Base-by-base conservation (phyloP, 2,329 filamentous ascomycete species). In the Botrytis porri region DNA sequence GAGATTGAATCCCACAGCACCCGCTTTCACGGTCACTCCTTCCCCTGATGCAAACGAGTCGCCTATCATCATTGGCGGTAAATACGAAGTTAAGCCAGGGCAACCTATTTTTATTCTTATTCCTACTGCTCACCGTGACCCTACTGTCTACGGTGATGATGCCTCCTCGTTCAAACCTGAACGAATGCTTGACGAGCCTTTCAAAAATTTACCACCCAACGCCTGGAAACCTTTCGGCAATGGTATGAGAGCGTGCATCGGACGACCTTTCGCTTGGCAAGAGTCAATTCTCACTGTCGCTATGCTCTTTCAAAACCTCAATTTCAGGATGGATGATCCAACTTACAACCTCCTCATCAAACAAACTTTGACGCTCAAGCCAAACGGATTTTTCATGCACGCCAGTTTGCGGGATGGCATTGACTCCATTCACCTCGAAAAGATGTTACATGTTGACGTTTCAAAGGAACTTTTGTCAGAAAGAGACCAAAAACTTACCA, bases 171-270 rank as follows among this genome's bases (percentile, higher is more conserved):
- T 92, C 82, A 86, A 84, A 67, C 92, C 92, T 0, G 92, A 94
- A 79, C 85, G 92, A 20, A 93, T 94, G 90, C 81, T 91, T 0
- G 89, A 92, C 54, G 90, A 90, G 41, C 85, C 87, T 35, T 94
- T 93, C 77, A 87, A 88, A 74, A 87, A 88, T 39, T 84, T 92
- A 9, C 90, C 88, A 43, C 85, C 85, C 22, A 88, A 88, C 71
- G 85, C 86, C 45, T 92, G 89, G 89, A 92, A 92, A 81, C 91
- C 92, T 9, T 95, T 95, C 77, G 93, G 93, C 1, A 92, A 93
- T 73, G 92, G 92, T 3, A 85, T 87, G 75, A 84, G 93, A 70
- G 90, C 84, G 0, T 95, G 92, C 77, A 94, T 94, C 74, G 93
- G 93, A 6, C 84, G 91, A 1, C 86, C 89, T 0, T 94, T 95